Conservation (phyloP, 2,329 filamentous ascomycete species). For the Aspergillaceae sp. region DNA sequence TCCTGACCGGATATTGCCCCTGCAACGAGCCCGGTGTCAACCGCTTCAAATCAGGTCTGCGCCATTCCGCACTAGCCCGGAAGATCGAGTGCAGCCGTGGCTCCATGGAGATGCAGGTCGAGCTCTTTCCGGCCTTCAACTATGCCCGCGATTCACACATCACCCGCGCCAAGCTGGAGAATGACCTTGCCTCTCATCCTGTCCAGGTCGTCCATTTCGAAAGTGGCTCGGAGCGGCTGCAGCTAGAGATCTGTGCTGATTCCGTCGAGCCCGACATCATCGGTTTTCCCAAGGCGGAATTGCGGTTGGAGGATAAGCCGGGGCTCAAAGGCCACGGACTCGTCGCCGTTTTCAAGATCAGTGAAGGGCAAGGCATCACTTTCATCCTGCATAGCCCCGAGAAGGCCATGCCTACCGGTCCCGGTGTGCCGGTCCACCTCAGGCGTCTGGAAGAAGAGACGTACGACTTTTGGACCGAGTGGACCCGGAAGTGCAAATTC, state of each 20-base stretch:
- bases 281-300: slow-evolving; percentile 43
- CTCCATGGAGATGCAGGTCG: slow-evolving; percentile 54
- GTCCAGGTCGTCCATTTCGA: slow-evolving; percentile 59
- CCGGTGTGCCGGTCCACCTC: slow-evolving; percentile 52
- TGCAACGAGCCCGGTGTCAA: slow-evolving; percentile 36
- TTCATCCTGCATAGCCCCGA: slow-evolving; percentile 60
- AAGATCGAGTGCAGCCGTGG: slow-evolving; percentile 66
- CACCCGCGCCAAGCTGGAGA: slow-evolving; percentile 22
- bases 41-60: slow-evolving; percentile 41
- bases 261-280: slow-evolving; percentile 43
- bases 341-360: slow-evolving; percentile 50
- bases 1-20: slow-evolving; percentile 27
- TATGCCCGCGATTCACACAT: slow-evolving; percentile 58
- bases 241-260: slow-evolving; percentile 61
- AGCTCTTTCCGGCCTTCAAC: slow-evolving; percentile 64
- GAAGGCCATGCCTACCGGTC: slow-evolving; percentile 47
- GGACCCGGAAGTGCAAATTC: slow-evolving; percentile 63
- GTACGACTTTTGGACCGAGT: slow-evolving; percentile 63
- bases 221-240: slow-evolving; percentile 50
- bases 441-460: slow-evolving; percentile 60
- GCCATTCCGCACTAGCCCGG: slow-evolving; percentile 47
- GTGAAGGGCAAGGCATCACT: slow-evolving; percentile 60
- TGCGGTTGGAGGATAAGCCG: slow-evolving; percentile 45
- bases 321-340: slow-evolving; percentile 56
- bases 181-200: slow-evolving; percentile 26